Base-by-base conservation (phyloP, 108 stramenopile species). In the Skeletonema menzelii region DNA sequence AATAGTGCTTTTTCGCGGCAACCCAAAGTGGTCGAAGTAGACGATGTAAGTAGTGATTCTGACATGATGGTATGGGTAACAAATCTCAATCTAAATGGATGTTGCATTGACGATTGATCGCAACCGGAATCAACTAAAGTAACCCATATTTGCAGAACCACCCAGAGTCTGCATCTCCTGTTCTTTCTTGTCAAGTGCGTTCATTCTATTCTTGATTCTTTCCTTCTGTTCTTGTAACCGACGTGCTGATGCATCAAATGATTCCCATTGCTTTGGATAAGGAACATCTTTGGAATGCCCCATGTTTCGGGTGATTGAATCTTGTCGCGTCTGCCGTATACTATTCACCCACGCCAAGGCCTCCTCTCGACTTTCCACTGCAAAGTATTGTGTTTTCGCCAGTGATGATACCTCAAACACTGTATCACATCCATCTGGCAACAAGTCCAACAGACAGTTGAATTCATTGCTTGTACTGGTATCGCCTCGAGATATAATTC, bases 201-300 rank as follows among this genome's bases (percentile, higher is more conserved):
- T 83, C 65, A 92, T 69, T 53, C 72, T 71, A 15, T 55, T 58
- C 37, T 75, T 79, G 49, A 74, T 73, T 55, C 88, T 72, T n/a
- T 73, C 75, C 47, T 94, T 91, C 17, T 74, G 75, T 42, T 90
- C 79, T 19, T 75, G 73, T 34, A 89, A 60, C 44, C 65, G 65
- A 30, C 53, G 77, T 24, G 87, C 92, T n/a, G 86, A 69, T 32
- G 71, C 63, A 78, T 94, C 90, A 71, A 87, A 85, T 35, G 89
- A 67, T 30, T 64, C 67, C 89, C 89, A 91, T 8, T 78, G 37
- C 20, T 55, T 53, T 22, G 93, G 93, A 75, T 90, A 94, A 1
- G 93, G 90, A 7, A 84, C 55, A 30, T 63, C 57, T 32, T 53
- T 32, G 20, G 89, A 87, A 76, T 95, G 94, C 10, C 94, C 94